These are phyloP conservation scores for Cordia subcordata DNA, from an alignment of 257 asterid genomes.

Conservation along the genomic window DNA sequence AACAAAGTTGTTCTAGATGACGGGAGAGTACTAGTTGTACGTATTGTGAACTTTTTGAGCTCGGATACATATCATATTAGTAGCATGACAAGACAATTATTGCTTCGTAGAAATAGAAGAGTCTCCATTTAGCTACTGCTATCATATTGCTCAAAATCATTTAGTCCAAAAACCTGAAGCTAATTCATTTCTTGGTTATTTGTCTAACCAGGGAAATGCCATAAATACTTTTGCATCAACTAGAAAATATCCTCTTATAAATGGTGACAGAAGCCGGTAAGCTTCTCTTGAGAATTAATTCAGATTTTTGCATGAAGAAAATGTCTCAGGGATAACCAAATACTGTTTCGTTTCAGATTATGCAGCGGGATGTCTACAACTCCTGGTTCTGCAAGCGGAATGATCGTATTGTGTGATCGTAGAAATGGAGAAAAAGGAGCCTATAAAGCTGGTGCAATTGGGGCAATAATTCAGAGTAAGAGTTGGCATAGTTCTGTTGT, in stretches of 20 bases:
- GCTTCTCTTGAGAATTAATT: neutral
- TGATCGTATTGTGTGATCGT: neutral
- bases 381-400: neutral
- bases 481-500: neutral
- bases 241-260: neutral
- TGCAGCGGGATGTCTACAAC: neutral
- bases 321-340: too few species aligned
- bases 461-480: neutral
- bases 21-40: neutral
- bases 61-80: too few species aligned
- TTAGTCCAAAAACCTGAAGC: too few species aligned
- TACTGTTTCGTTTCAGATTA: neutral
- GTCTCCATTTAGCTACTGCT: too few species aligned
- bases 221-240: neutral
- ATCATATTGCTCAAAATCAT: too few species aligned
- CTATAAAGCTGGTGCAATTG: neutral
- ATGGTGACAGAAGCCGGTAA: neutral
- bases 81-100: too few species aligned
- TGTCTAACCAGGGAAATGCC: neutral
- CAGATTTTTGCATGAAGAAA: neutral
- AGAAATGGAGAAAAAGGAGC: neutral
- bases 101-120: too few species aligned
- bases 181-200: too few species aligned
- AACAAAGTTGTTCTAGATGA: conserved; percentile 7
- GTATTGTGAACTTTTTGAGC: neutral